These are phyloP conservation scores for Cercospora citrullina DNA, from an alignment of 2,329 filamentous ascomycete species.

Conservation along the genomic window DNA sequence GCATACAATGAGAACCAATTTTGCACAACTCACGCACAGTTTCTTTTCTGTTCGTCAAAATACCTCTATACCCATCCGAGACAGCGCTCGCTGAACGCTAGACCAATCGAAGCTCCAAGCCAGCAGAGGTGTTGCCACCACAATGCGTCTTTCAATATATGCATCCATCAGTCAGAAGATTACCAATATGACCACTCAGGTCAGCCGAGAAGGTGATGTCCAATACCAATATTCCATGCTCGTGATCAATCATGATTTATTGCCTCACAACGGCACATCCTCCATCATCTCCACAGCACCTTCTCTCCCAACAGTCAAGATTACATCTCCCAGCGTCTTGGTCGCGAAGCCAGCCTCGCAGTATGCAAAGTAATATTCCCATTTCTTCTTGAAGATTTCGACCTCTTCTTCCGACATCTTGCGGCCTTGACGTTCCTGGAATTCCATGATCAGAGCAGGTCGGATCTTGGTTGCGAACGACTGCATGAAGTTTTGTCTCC, in stretches of 20 bases:
- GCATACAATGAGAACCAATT: neutral
- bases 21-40: neutral
- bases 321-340: conserved; percentile 71
- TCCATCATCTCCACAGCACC: conserved; percentile 68
- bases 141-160: neutral
- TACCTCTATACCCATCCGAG: neutral
- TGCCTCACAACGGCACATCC: conserved; percentile 59
- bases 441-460: conserved; percentile 59
- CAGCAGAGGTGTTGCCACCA: conserved; percentile 2
- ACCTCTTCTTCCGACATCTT: conserved; percentile 62
- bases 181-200: neutral
- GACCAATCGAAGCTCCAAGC: neutral
- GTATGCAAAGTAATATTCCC: conserved; percentile 77
- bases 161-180: neutral
- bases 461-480: conserved; percentile 63
- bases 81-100: conserved; percentile 3
- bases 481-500: conserved; percentile 65
- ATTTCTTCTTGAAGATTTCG: conserved; percentile 68
- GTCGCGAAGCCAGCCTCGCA: conserved; percentile 72
- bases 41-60: neutral
- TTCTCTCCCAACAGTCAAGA: conserved; percentile 68
- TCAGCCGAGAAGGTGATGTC: neutral
- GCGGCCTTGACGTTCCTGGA: conserved; percentile 39
- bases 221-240: neutral
- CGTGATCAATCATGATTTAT: neutral